Conservation (phyloP, 768 basidiomycete genomes). For the Lactarius vividus region DNA sequence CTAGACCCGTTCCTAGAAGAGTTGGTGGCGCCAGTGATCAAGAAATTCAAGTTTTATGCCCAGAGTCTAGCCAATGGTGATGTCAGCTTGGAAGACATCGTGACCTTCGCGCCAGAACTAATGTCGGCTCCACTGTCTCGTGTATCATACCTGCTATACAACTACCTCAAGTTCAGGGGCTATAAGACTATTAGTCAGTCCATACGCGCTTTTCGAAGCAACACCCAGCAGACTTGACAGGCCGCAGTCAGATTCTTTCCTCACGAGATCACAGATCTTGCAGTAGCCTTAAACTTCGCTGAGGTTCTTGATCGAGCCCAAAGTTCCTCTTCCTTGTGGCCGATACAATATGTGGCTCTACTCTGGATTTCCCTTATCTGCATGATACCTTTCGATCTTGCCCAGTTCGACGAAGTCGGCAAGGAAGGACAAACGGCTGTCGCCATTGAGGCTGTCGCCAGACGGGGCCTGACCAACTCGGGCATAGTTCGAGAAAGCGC, state of each 20-base stretch:
- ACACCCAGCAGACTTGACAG: conserved; percentile 9
- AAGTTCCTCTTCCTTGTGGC: conserved; percentile 55
- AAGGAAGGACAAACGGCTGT: conserved; percentile 52
- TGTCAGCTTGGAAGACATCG: conserved; percentile 15
- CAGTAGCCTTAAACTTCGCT: conserved; percentile 68
- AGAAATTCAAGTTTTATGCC: conserved; percentile 56
- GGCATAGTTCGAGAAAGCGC: conserved; percentile 87
- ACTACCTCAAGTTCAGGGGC: conserved; percentile 83
- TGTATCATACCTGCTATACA: conserved; percentile 65
- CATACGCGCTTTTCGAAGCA: conserved; percentile 14
- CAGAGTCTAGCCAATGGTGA: conserved; percentile 32
- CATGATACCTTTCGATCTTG: conserved; percentile 90
- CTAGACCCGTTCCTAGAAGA: conserved; percentile 85
- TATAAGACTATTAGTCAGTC: conserved; percentile 86
- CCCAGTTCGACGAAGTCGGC: conserved; percentile 71
- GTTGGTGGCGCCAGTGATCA: conserved; percentile 73
- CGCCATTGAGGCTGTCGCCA: conserved; percentile 57
- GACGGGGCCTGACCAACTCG: conserved; percentile 55
- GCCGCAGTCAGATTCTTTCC: conserved; percentile 86
- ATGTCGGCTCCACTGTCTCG: conserved; percentile 39
- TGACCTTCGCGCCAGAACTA: conserved; percentile 36
- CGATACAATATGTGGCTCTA: conserved; percentile 76
- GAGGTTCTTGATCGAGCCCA: conserved; percentile 43
- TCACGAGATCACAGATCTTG: conserved; percentile 82
- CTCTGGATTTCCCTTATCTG: conserved; percentile 94